These are phyloP conservation scores for Parachlorella kessleri DNA, from an alignment of 139 green algal genomes.

Conservation along the genomic window DNA sequence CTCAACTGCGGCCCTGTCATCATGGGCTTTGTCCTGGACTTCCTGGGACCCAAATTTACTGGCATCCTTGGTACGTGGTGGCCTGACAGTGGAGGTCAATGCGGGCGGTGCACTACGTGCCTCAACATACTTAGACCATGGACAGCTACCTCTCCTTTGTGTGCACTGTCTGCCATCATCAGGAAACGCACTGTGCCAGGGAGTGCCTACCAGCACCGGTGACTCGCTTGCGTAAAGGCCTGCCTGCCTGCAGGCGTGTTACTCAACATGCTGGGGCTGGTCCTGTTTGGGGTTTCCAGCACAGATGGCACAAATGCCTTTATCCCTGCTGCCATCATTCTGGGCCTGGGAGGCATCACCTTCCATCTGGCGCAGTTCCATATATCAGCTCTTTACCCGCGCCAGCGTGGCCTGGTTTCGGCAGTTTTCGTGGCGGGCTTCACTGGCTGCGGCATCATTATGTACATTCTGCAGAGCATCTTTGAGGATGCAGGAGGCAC, in stretches of 20 bases:
- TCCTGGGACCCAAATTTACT: conserved; percentile 57
- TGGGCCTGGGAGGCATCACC: conserved; percentile 64
- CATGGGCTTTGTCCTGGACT: conserved; percentile 62
- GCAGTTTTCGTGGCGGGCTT: conserved; percentile 61
- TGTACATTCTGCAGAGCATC: conserved; percentile 60
- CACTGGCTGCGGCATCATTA: conserved; percentile 62
- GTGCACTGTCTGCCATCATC: too few species aligned
- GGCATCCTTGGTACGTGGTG: conserved; percentile 38
- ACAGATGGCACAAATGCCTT: conserved; percentile 32
- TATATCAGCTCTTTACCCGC: conserved; percentile 55
- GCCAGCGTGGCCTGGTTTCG: conserved; percentile 50
- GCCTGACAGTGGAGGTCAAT: too few species aligned
- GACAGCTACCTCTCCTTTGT: too few species aligned
- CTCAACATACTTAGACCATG: too few species aligned
- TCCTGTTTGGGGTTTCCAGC: conserved; percentile 52
- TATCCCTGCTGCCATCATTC: conserved; percentile 48
- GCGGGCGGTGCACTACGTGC: too few species aligned
- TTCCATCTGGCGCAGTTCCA: conserved; percentile 67
- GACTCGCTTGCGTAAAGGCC: too few species aligned
- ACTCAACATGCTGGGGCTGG: conserved; percentile 58
- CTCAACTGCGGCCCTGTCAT: conserved; percentile 65
- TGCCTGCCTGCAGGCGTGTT: conserved; percentile 38
- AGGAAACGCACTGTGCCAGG: too few species aligned
- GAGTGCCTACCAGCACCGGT: too few species aligned
- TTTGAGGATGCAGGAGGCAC: conserved; percentile 37